Conservation (phyloP, 805 yeast genomes). For the Candida fluviatilis region DNA sequence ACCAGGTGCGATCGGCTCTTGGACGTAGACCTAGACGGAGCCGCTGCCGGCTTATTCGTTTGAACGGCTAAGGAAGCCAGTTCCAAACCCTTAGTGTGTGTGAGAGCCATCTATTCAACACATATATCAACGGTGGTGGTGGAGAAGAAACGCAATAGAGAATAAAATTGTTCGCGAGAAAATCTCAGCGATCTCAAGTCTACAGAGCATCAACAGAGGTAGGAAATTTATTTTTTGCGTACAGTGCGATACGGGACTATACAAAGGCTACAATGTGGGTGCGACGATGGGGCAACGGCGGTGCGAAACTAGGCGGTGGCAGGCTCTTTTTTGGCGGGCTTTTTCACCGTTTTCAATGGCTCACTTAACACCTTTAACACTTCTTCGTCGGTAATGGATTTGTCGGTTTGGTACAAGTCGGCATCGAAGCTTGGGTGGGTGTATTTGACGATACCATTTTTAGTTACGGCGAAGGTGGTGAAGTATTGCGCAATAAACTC, state of each 20-base stretch:
- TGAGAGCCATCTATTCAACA: conserved; percentile 4
- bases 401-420: conserved; percentile 49
- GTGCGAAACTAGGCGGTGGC: not conserved
- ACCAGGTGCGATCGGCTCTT: not conserved
- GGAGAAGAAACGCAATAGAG: not conserved
- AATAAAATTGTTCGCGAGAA: not conserved
- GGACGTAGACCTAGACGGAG: too few relatives aligned
- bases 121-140: not conserved
- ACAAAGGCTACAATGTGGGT: too few relatives aligned
- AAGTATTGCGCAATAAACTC: conserved; percentile 66
- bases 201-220: not conserved
- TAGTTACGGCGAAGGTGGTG: conserved; percentile 72
- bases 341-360: conserved; percentile 48
- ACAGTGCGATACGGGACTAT: not conserved
- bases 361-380: conserved; percentile 42
- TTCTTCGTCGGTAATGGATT: conserved; percentile 50
- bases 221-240: not conserved
- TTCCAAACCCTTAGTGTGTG: not conserved
- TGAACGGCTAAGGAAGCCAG: not conserved
- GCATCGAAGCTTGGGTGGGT: conserved; percentile 52
- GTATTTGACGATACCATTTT: conserved; percentile 64
- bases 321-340: conserved; percentile 32
- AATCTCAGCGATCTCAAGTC: not conserved
- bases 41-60: too few relatives aligned
- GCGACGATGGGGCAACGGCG: too few relatives aligned